phyloP scores from a whole-genome alignment of 2,329 filamentous ascomycete species.

The Cladorrhinum sp. region DNA sequence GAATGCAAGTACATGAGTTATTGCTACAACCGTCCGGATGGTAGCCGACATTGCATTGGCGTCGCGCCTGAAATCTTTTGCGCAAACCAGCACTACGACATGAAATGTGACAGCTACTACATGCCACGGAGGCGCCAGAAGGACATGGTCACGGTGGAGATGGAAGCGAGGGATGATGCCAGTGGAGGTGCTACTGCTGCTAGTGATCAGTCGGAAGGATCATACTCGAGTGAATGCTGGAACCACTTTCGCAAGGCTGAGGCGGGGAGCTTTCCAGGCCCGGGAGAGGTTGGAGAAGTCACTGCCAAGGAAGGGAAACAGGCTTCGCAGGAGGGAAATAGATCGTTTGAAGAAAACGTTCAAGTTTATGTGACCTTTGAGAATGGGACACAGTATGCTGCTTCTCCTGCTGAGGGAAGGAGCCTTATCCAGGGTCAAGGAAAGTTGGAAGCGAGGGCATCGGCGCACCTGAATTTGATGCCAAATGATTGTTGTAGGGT shows the following conservation, averaged over 20 bases:
- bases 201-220: no score
- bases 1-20: background rate
- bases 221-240: no score
- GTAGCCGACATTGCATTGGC: background rate
- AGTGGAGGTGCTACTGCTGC: background rate
- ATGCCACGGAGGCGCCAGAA: background rate
- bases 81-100: background rate
- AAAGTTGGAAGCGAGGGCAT: background rate
- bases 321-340: no score
- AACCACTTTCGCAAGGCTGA: no score
- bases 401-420: background rate
- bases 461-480: background rate
- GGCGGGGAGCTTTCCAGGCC: no score
- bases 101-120: background rate
- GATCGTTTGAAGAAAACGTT: no score
- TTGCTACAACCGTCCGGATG: no score
- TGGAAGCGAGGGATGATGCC: background rate
- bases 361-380: no score
- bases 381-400: no score
- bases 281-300: no score
- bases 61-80: background rate
- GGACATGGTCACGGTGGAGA: background rate
- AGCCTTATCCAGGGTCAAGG: background rate
- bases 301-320: no score
- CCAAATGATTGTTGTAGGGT: background rate